Evolutionary conservation across 2,329 filamentous ascomycete species (phyloP).

Genomic region (Alternaria hordeiaustralica): DNA sequence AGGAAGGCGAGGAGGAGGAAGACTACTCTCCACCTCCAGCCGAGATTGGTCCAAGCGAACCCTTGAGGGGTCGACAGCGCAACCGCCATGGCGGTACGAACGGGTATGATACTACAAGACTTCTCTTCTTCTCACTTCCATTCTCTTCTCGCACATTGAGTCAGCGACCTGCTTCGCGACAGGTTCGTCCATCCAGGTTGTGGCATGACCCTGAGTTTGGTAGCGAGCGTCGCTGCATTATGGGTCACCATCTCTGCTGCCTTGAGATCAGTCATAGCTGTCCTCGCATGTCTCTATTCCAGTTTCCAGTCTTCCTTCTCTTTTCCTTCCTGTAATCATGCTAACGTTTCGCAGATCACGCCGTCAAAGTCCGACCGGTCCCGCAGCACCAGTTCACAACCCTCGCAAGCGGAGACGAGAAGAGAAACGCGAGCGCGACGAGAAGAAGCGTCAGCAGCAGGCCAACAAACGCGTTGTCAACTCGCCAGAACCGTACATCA

Average conservation of each 20-base stretch:
- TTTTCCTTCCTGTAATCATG: neutral
- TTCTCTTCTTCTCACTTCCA: constrained; percentile 24
- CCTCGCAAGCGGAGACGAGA: constrained; percentile 61
- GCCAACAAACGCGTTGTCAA: constrained; percentile 41
- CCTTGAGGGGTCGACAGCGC: constrained; percentile 34
- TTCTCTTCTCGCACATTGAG: constrained; percentile 12
- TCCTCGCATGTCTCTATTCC: neutral
- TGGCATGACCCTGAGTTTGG: neutral
- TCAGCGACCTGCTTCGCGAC: neutral
- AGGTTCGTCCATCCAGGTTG: neutral
- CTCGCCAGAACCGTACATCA: constrained; percentile 61
- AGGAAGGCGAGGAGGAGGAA: constrained; percentile 48
- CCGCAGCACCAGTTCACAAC: constrained; percentile 52
- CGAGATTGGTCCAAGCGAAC: constrained; percentile 41
- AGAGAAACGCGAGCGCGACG: constrained; percentile 43
- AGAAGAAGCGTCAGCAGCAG: constrained; percentile 46
- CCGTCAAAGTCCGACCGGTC: constrained; percentile 54
- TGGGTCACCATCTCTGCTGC: neutral
- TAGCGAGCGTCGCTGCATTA: neutral
- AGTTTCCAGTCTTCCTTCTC: neutral
- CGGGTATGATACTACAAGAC: constrained; percentile 36
- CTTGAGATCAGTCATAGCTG: neutral
- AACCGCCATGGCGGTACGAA: constrained; percentile 33
- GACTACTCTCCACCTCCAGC: constrained; percentile 56
- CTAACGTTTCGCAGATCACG: constrained; percentile 38